Percentiles rank a stretch among this genome's conserved stretches.
phyloP scores from a whole-genome alignment of 163 green algal species.

The Scenedesmus sp. region DNA sequence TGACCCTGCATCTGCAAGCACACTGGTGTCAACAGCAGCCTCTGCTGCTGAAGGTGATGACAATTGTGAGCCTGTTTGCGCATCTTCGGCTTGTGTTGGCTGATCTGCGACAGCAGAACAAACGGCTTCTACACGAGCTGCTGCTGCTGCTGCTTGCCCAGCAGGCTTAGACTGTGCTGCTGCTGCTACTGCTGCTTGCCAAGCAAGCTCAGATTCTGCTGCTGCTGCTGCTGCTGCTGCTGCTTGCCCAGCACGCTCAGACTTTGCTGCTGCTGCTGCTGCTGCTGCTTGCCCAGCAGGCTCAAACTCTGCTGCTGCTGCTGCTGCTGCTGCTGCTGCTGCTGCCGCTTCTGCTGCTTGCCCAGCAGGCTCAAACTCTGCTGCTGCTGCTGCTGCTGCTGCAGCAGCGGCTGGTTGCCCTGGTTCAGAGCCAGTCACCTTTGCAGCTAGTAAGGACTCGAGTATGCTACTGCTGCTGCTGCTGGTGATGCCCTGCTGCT shows the following conservation, averaged over 20 bases:
- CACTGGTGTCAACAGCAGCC: neutral
- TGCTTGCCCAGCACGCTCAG: too few relatives aligned
- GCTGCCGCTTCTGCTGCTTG: too few relatives aligned
- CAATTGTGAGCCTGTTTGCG: neutral
- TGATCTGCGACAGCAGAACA: neutral
- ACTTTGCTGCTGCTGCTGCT: too few relatives aligned
- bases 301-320: neutral
- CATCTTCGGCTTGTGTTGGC: neutral
- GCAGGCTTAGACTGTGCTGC: neutral
- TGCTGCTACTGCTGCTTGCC: too few relatives aligned
- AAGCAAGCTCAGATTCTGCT: too few relatives aligned
- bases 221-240: neutral
- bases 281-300: too few relatives aligned
- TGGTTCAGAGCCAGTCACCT: neutral
- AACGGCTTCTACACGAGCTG: neutral
- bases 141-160: neutral
- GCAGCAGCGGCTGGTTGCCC: neutral
- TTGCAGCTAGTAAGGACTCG: neutral
- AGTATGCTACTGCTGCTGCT: neutral
- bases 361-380: too few relatives aligned
- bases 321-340: neutral
- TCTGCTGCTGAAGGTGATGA: neutral
- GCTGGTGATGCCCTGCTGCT: neutral
- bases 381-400: neutral
- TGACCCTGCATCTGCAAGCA: neutral